Percentiles rank a stretch among this genome's conserved stretches.
Conservation (phyloP, 495 filamentous ascomycete species). For the Darksidea phi region DNA sequence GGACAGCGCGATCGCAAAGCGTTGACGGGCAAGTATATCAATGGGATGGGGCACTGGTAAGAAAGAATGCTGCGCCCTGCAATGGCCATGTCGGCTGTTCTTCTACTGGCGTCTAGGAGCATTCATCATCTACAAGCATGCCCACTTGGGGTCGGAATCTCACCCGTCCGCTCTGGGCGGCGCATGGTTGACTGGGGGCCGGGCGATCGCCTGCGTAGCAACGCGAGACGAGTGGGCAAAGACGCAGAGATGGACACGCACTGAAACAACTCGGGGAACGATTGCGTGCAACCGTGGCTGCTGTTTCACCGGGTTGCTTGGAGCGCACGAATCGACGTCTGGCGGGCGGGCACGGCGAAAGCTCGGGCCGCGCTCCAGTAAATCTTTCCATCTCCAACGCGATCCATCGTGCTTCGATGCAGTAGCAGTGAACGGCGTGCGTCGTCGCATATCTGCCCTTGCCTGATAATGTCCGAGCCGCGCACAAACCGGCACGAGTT, state of each 20-base stretch:
- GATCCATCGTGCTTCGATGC: too few species aligned
- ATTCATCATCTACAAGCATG: neutral
- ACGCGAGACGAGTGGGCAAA: slow-evolving; percentile 23
- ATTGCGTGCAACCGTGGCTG: slow-evolving; percentile 6
- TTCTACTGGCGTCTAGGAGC: slow-evolving; percentile 17
- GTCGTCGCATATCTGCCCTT: too few species aligned
- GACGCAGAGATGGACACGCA: slow-evolving; percentile 8
- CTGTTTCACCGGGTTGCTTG: neutral
- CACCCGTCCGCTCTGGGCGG: neutral
- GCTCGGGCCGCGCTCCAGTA: too few species aligned
- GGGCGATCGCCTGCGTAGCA: neutral
- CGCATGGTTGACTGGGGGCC: slow-evolving; percentile 2
- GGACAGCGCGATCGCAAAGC: neutral
- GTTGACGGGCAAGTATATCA: neutral
- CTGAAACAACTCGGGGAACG: slow-evolving; percentile 22
- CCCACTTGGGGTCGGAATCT: slow-evolving; percentile 8
- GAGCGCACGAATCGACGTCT: neutral
- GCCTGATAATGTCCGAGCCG: too few species aligned
- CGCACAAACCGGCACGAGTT: too few species aligned
- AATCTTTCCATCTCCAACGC: too few species aligned
- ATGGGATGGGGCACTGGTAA: neutral
- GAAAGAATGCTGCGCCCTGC: neutral
- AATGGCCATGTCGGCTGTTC: slow-evolving; percentile 1
- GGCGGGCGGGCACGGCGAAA: neutral
- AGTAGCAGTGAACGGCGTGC: too few species aligned